Evolutionary conservation across 805 yeast genomes (phyloP), one percentile per base, ranked within the genome.

Genomic region (Starmera caribaea): DNA sequence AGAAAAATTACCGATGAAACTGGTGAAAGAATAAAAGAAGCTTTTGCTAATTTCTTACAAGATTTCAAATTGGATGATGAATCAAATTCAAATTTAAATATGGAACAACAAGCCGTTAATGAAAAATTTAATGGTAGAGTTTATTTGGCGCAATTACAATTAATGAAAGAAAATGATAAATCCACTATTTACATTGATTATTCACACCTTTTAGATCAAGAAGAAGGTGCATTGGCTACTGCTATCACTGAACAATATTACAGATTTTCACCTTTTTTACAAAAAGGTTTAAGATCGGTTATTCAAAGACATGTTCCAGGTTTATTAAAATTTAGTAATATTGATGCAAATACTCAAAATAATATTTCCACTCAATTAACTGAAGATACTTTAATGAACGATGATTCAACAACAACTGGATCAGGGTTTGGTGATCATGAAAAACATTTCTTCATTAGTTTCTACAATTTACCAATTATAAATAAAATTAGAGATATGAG

Each of bases 181-280:
- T 70, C 79, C 33, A 85, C 97, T 0, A 65, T 92, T 16, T 89
- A 84, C 52, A 79, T 92, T 32, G 95, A 92, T 59, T 89, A 82
- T 58, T 74, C 75, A 43, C 96, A 92, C 59, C 59, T 92, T 43
- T 58, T 77, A 24, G 71, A 75, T 9, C 69, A 81, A 39, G 95
- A 86, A 54, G 81, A 84, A 52, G 95, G 95, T 34, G 88, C 86
- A 16, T 68, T 92, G 47, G 95, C 96, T 1, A 70, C 80, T 41
- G 97, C 97, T 30, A 80, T 92, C 44, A 69, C 79, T 36, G 95
- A 87, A 44, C 97, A 90, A 59, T 92, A 85, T 61, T 90, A 88
- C 60, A 76, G 98, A 57, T 90, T 92, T 63, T 64, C 82, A 46
- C 97, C 98, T 7, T 90, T 80, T 54, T 66, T 92, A 45, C 71